phyloP scores from a whole-genome alignment of 345 rosid species.

The Excoecaria cochinchinensis region DNA sequence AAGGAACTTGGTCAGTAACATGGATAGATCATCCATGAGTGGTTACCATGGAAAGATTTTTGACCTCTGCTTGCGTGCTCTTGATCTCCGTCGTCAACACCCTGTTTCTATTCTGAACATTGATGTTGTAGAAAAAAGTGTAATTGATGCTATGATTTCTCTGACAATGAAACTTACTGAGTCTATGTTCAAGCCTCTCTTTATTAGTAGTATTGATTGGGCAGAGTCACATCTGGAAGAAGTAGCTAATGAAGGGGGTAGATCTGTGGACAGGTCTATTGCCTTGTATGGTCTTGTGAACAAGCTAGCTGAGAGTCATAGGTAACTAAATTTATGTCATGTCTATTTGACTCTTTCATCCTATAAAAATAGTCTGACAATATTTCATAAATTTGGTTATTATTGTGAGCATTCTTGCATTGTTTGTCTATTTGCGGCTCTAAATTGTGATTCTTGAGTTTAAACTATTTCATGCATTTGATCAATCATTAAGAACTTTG shows the following conservation, averaged over 20 bases:
- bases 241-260: constrained; percentile 32
- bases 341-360: background rate
- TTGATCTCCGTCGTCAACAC: constrained; percentile 76
- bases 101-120: constrained; percentile 56
- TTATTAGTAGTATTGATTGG: constrained; percentile 78
- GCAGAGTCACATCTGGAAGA: constrained; percentile 64
- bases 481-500: background rate
- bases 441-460: background rate
- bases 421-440: background rate
- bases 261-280: constrained; percentile 61
- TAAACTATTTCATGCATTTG: background rate
- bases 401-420: background rate
- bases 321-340: constrained; percentile 41
- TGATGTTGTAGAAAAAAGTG: constrained; percentile 64
- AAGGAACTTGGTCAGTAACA: constrained; percentile 50
- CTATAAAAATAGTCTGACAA: background rate
- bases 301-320: constrained; percentile 76
- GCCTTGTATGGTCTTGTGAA: constrained; percentile 73
- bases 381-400: background rate
- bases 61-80: constrained; percentile 75
- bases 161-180: constrained; percentile 94
- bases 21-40: constrained; percentile 73
- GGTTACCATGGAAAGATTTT: constrained; percentile 62
- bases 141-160: constrained; percentile 53
- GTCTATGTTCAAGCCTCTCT: constrained; percentile 89